Evolutionary conservation across 306 rosid genomes (phyloP).

Genomic region (Ammopiptanthus mongolicus): DNA sequence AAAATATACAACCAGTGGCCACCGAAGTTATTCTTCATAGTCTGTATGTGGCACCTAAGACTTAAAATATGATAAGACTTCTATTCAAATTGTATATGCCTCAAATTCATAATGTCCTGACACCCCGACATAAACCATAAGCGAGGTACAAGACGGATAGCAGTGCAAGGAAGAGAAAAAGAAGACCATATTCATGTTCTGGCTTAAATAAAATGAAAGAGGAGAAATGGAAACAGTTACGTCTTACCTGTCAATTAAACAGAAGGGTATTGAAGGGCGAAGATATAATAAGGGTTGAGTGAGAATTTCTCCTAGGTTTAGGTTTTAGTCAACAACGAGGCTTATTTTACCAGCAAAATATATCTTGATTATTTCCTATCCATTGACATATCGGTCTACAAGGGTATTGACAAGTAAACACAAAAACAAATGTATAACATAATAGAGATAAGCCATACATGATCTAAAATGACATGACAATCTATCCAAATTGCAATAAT

Average conservation of each 20-base stretch:
- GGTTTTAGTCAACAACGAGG: slow-evolving; percentile 3
- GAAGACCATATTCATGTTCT: neutral
- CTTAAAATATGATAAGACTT: neutral
- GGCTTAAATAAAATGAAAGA: neutral
- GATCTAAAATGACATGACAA: neutral
- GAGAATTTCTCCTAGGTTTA: neutral
- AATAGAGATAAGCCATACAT: neutral
- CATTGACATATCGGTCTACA: neutral
- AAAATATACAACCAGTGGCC: neutral
- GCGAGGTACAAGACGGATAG: neutral
- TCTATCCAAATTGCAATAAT: neutral
- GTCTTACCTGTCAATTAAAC: neutral
- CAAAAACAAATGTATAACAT: neutral
- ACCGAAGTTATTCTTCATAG: neutral
- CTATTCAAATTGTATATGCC: neutral
- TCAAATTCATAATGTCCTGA: neutral
- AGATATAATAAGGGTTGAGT: neutral
- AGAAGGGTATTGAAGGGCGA: neutral
- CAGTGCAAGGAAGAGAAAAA: slow-evolving; percentile 1
- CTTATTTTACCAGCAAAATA: neutral
- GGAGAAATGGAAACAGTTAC: neutral
- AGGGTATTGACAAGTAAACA: neutral
- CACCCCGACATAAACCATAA: neutral
- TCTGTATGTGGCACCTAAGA: neutral
- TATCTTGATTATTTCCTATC: neutral